These are phyloP conservation scores for Fusarium ramigenum DNA, from an alignment of 2,329 filamentous ascomycete species.

Conservation along the genomic window DNA sequence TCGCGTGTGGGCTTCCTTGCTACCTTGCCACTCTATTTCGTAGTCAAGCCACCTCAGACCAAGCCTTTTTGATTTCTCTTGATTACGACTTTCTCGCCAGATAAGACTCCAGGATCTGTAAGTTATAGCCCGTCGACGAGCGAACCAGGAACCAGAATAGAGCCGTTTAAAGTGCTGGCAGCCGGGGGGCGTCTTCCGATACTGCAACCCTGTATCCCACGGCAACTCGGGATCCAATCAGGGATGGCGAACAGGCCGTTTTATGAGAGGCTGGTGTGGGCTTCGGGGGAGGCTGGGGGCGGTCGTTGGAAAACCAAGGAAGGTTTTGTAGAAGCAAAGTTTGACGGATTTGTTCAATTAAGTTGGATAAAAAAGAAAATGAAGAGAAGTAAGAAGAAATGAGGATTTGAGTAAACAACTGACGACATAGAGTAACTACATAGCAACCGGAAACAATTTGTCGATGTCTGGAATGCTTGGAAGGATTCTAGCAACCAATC, in stretches of 20 bases:
- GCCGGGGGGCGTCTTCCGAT: conserved; percentile 17
- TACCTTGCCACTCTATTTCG: conserved; percentile 32
- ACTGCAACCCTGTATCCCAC: conserved; percentile 28
- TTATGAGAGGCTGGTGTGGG: conserved; percentile 20
- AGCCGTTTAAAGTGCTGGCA: conserved; percentile 35
- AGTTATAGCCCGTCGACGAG: conserved; percentile 5
- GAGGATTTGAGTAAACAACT: conserved; percentile 13
- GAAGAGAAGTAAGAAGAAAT: background rate
- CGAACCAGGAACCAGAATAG: conserved; percentile 26
- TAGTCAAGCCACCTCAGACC: background rate
- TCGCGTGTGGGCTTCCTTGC: background rate
- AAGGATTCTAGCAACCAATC: conserved; percentile 18
- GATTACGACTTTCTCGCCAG: conserved; percentile 1
- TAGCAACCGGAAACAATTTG: conserved; percentile 26
- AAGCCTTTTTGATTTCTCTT: background rate
- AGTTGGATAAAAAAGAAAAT: background rate
- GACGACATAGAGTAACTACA: conserved; percentile 4
- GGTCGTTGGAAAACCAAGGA: background rate
- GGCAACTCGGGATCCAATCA: conserved; percentile 28
- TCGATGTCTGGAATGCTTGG: conserved; percentile 17
- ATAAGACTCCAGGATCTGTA: conserved; percentile 19
- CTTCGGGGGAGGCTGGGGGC: conserved; percentile 5
- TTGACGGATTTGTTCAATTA: background rate
- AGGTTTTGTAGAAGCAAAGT: conserved; percentile 1
- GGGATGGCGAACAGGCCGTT: background rate